phyloP scores from a whole-genome alignment of 202 grass and related monocot genomes.

The Zizania palustris region DNA sequence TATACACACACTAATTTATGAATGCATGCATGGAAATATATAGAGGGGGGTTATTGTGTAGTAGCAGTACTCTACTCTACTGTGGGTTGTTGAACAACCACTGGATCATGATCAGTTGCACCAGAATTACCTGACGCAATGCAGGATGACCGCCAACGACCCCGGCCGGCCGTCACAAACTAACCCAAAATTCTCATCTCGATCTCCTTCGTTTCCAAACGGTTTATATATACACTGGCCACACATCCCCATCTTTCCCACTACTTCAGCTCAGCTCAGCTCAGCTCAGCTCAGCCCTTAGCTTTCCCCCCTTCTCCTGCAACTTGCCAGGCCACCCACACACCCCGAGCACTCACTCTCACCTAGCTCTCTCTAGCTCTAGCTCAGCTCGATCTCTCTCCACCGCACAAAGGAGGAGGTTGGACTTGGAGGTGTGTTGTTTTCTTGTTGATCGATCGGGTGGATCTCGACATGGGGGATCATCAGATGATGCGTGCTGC shows the following conservation, averaged over 20 bases:
- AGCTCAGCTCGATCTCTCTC: background rate
- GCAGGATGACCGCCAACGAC: constrained; percentile 52
- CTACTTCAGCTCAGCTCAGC: constrained; percentile 6
- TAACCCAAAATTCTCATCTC: constrained; percentile 47
- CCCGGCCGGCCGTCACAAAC: constrained; percentile 47
- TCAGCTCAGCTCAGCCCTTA: background rate
- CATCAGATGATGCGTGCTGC: constrained; percentile 59
- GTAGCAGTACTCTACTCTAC: constrained; percentile 11
- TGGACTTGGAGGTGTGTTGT: too few species aligned
- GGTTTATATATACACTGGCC: constrained; percentile 57
- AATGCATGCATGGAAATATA: background rate
- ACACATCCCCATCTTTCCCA: constrained; percentile 49
- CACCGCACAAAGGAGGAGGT: background rate
- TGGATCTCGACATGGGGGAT: constrained; percentile 48
- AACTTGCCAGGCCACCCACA: constrained; percentile 13
- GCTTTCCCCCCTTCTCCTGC: constrained; percentile 39
- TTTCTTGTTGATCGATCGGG: background rate
- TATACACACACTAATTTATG: too few species aligned
- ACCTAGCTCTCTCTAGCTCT: background rate
- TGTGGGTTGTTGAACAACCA: constrained; percentile 45
- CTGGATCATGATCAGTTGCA: constrained; percentile 62
- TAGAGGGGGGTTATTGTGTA: background rate
- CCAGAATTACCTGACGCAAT: constrained; percentile 59
- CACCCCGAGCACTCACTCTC: constrained; percentile 44
- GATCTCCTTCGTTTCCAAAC: constrained; percentile 31